These are phyloP conservation scores for Peronospora tabacina DNA, from an alignment of 352 stramenopile genomes.

Conservation along the genomic window DNA sequence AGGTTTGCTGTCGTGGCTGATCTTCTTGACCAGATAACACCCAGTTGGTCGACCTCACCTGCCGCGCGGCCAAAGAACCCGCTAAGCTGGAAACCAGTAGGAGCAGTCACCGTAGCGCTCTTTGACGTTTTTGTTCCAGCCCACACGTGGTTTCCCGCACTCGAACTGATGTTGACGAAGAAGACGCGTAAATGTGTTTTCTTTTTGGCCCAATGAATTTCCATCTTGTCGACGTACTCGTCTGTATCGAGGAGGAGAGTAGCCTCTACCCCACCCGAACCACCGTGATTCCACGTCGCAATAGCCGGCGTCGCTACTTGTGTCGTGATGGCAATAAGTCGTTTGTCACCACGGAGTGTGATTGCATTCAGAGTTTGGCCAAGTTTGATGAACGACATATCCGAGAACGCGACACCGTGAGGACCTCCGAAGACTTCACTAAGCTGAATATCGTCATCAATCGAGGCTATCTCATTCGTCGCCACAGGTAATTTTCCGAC, in stretches of 20 bases:
- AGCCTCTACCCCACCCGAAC: constrained; percentile 5
- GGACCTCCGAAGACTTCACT: constrained; percentile 13
- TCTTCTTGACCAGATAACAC: constrained; percentile 24
- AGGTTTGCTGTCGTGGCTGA: constrained; percentile 9
- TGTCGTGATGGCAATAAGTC: constrained; percentile 11
- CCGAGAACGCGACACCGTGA: constrained; percentile 18
- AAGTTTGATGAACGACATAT: constrained; percentile 13
- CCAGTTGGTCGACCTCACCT: constrained; percentile 16
- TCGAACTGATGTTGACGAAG: constrained; percentile 21
- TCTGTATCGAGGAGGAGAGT: constrained; percentile 4
- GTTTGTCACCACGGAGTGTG: constrained; percentile 8
- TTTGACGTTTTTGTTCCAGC: constrained; percentile 11
- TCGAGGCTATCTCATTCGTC: neutral
- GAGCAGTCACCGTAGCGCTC: constrained; percentile 6
- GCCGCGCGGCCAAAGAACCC: constrained; percentile 21
- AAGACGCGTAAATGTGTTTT: constrained; percentile 3
- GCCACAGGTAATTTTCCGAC: neutral
- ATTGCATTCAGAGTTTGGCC: constrained; percentile 19
- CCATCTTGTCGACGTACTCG: constrained; percentile 22
- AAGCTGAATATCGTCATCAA: constrained; percentile 15
- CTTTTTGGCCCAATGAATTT: constrained; percentile 23
- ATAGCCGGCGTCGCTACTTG: constrained; percentile 4
- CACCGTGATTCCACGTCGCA: constrained; percentile 17
- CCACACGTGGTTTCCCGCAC: constrained; percentile 6
- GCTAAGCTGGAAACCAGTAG: constrained; percentile 20